Evolutionary conservation across 805 yeast species (phyloP).

Genomic region (Candida nonsorbophila): DNA sequence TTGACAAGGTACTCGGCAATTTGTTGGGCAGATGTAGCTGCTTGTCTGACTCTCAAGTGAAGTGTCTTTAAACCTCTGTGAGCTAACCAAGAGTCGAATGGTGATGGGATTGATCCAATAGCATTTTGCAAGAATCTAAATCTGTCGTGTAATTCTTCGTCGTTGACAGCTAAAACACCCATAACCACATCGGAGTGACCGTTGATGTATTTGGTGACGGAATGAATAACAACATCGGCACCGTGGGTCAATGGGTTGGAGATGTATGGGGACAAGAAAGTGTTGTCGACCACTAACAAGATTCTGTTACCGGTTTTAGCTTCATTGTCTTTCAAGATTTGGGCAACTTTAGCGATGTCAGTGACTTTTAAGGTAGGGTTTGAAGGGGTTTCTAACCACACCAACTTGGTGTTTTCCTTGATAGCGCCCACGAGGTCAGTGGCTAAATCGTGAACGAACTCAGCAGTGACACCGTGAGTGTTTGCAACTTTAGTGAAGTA

Average conservation of each 20-base stretch:
- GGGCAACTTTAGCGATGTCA: slow-evolving; percentile 60
- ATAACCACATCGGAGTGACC: slow-evolving; percentile 91
- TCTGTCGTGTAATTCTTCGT: slow-evolving; percentile 52
- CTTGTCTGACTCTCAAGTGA: slow-evolving; percentile 72
- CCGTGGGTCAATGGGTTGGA: slow-evolving; percentile 81
- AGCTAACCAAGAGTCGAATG: slow-evolving; percentile 89
- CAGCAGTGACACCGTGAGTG: slow-evolving; percentile 67
- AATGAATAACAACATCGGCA: slow-evolving; percentile 84
- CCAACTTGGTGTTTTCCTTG: slow-evolving; percentile 61
- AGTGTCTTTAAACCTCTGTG: slow-evolving; percentile 88
- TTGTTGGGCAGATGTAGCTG: slow-evolving; percentile 58
- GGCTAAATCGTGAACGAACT: slow-evolving; percentile 62
- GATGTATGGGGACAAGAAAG: slow-evolving; percentile 81
- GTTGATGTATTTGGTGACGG: slow-evolving; percentile 85
- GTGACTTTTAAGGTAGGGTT: slow-evolving; percentile 82
- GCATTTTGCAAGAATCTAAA: slow-evolving; percentile 82
- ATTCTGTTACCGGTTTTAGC: slow-evolving; percentile 46
- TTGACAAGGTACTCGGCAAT: slow-evolving; percentile 60
- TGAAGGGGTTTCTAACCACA: slow-evolving; percentile 87
- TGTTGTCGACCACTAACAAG: slow-evolving; percentile 76
- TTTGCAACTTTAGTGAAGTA: slow-evolving; percentile 82
- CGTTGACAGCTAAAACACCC: slow-evolving; percentile 75
- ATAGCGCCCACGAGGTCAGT: slow-evolving; percentile 53
- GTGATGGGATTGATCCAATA: slow-evolving; percentile 83
- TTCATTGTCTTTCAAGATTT: slow-evolving; percentile 43